These are phyloP conservation scores for Lojkania enalia DNA, from an alignment of 2,329 filamentous ascomycete species.

Conservation along the genomic window DNA sequence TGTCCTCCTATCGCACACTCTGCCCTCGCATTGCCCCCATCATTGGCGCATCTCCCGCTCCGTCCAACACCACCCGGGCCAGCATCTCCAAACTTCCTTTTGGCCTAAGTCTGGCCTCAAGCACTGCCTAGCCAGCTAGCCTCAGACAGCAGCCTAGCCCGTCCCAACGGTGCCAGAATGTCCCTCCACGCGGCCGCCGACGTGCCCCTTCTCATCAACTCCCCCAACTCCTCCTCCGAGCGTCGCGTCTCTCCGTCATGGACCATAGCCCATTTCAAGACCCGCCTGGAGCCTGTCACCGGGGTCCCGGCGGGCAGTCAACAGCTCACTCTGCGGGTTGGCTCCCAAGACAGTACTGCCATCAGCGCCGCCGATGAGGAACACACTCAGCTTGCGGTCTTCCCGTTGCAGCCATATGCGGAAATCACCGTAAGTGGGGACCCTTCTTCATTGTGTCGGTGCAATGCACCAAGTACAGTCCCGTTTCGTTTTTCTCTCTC, in stretches of 20 bases:
- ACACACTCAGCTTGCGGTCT: slow-evolving; percentile 63
- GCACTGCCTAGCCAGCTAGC: too few species aligned
- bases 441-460: background rate
- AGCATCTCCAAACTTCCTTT: background rate
- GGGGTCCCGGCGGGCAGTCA: slow-evolving; percentile 84
- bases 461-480: slow-evolving; percentile 37
- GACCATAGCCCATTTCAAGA: slow-evolving; percentile 81
- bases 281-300: slow-evolving; percentile 88
- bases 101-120: slow-evolving; percentile 1
- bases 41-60: slow-evolving; percentile 8
- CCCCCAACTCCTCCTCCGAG: slow-evolving; percentile 79
- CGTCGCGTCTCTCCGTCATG: slow-evolving; percentile 90
- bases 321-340: slow-evolving; percentile 70
- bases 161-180: slow-evolving; percentile 20
- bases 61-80: slow-evolving; percentile 2
- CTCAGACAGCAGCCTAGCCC: background rate
- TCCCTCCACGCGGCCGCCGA: slow-evolving; percentile 62
- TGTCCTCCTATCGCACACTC: background rate
- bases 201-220: slow-evolving; percentile 73
- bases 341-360: slow-evolving; percentile 63
- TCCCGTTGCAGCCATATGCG: slow-evolving; percentile 72
- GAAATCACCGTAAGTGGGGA: slow-evolving; percentile 73
- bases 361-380: slow-evolving; percentile 77
- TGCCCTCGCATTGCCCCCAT: background rate
- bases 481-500: too few species aligned